phyloP scores from a whole-genome alignment of 75 land plant genomes.

The Pseudotsuga menziesii region DNA sequence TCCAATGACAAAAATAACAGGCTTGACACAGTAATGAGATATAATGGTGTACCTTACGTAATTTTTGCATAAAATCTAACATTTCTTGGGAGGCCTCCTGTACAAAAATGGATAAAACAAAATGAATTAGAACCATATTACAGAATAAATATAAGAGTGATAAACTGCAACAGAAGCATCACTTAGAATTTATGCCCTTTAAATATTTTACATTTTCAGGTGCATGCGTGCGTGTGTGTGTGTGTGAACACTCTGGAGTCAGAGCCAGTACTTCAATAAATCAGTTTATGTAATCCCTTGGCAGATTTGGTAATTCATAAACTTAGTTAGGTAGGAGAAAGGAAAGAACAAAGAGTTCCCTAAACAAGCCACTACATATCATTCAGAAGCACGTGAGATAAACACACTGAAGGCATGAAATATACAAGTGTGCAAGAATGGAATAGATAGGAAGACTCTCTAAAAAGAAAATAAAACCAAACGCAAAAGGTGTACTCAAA shows the following conservation, averaged over 20 bases:
- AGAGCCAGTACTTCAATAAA: not conserved
- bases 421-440: not conserved
- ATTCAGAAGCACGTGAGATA: not conserved
- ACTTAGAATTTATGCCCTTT: not conserved
- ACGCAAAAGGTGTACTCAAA: no score
- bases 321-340: not conserved
- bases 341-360: not conserved
- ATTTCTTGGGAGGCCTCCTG: constrained; percentile 67
- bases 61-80: constrained; percentile 68
- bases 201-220: not conserved
- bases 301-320: not conserved
- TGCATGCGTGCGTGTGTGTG: no score
- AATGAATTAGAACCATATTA: not conserved
- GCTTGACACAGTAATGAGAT: not conserved
- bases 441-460: not conserved
- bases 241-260: not conserved
- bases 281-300: not conserved
- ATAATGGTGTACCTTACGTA: constrained; percentile 59
- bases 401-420: not conserved
- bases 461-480: no score
- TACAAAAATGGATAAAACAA: not conserved
- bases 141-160: not conserved
- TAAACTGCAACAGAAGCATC: not conserved
- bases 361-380: not conserved
- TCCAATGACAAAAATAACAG: not conserved